Conservation (phyloP, 129 eudicot species). For the Saussurea involucrata region DNA sequence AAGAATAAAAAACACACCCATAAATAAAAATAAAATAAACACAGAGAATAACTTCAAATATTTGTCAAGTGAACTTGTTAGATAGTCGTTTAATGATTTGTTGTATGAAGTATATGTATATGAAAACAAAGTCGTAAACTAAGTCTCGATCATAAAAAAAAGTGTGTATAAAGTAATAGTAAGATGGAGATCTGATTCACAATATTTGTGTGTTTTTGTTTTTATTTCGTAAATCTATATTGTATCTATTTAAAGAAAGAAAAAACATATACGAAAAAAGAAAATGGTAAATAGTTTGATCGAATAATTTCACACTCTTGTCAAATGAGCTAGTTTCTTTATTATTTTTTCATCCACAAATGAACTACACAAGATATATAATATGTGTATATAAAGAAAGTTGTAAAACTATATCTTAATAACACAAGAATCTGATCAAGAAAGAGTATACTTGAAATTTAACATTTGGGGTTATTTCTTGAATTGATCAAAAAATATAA, state of each 20-base stretch:
- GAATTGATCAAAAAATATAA: background rate
- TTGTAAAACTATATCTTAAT: background rate
- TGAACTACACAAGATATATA: background rate
- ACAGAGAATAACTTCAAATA: background rate
- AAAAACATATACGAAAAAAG: background rate
- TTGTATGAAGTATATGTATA: background rate
- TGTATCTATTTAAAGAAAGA: background rate
- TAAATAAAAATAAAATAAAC: background rate
- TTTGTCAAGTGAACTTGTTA: background rate
- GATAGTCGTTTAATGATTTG: background rate
- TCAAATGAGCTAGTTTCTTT: background rate
- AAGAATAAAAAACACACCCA: background rate
- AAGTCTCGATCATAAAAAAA: no score
- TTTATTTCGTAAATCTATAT: background rate
- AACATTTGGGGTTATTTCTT: background rate
- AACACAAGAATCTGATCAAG: background rate
- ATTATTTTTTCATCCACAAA: background rate
- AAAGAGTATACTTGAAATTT: background rate
- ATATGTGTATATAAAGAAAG: background rate
- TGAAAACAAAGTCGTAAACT: background rate
- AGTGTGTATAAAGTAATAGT: background rate
- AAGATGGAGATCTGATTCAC: no score
- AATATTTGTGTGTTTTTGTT: no score
- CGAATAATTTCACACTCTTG: background rate
- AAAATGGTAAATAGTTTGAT: background rate